Conservation (phyloP, 345 rosid genomes). For the Toxicodendron radicans region DNA sequence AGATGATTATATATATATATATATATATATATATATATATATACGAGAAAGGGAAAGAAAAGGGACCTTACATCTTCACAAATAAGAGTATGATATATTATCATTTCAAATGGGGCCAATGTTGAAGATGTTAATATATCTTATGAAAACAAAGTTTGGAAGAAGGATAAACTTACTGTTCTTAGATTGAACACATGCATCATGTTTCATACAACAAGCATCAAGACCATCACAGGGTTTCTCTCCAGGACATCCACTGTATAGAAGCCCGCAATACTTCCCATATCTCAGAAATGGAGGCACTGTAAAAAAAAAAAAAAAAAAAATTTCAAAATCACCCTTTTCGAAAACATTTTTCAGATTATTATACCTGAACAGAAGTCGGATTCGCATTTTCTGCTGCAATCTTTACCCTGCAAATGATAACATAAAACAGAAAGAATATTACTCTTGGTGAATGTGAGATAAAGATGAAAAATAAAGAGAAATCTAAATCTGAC, state of each 20-base stretch:
- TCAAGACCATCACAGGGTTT: conserved; percentile 94
- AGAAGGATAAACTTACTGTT: conserved; percentile 46
- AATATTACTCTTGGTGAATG: not conserved
- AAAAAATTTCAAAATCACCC: not conserved
- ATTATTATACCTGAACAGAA: conserved; percentile 62
- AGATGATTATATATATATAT: no score
- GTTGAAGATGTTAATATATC: no score
- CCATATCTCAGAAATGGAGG: conserved; percentile 93
- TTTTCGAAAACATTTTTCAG: no score
- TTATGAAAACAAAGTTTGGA: no score
- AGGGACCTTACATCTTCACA: no score
- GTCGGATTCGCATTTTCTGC: conserved; percentile 82
- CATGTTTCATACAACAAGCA: conserved; percentile 94
- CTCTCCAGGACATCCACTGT: conserved; percentile 92
- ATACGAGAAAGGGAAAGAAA: no score
- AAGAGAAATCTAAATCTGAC: conserved; percentile 29
- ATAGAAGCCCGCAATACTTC: conserved; percentile 83
- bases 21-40: no score
- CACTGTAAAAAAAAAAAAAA: conserved; percentile 30
- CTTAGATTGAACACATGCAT: conserved; percentile 74
- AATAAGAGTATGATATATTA: no score
- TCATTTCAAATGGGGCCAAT: no score
- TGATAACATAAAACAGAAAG: no score
- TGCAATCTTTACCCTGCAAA: conserved; percentile 70
- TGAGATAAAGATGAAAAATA: not conserved